Evolutionary conservation across 2,329 filamentous ascomycete species (phyloP).

Genomic region (Trichoderma brevicompactum): DNA sequence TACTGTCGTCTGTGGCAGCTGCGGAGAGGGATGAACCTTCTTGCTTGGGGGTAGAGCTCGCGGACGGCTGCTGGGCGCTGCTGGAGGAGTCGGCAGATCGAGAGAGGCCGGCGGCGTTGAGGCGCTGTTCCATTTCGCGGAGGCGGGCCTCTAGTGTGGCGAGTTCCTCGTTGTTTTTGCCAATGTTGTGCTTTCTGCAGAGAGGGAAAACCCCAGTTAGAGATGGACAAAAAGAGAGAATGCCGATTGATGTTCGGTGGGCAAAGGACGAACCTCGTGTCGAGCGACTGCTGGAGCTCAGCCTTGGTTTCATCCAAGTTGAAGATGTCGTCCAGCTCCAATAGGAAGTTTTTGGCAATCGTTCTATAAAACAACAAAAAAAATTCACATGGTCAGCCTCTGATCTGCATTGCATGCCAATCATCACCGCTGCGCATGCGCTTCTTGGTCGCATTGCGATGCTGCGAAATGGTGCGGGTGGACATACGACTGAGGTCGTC

Average conservation of each 20-base stretch:
- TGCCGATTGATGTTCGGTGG: neutral
- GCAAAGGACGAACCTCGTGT: conserved; percentile 71
- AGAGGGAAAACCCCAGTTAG: conserved; percentile 4
- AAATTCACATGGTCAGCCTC: neutral
- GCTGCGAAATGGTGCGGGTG: conserved; percentile 24
- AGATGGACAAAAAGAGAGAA: neutral
- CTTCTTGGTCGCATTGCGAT: conserved; percentile 11
- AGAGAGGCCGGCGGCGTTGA: conserved; percentile 51
- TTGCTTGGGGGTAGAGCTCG: conserved; percentile 23
- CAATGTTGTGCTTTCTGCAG: conserved; percentile 77
- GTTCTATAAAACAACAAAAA: conserved; percentile 59
- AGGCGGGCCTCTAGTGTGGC: conserved; percentile 83
- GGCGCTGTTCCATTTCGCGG: conserved; percentile 80
- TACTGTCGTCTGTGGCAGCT: conserved; percentile 37
- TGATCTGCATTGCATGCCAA: neutral
- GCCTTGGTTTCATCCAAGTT: conserved; percentile 79
- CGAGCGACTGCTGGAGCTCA: conserved; percentile 73
- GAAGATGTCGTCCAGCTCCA: conserved; percentile 86
- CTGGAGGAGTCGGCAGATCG: conserved; percentile 28
- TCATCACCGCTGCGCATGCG: neutral
- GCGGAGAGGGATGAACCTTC: conserved; percentile 30
- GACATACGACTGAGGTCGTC: conserved; percentile 82
- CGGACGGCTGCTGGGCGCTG: conserved; percentile 27
- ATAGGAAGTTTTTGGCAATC: conserved; percentile 84
- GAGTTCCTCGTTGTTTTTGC: conserved; percentile 75